Conservation (phyloP, 208 protist species). For the Trypanosoma theileri region DNA sequence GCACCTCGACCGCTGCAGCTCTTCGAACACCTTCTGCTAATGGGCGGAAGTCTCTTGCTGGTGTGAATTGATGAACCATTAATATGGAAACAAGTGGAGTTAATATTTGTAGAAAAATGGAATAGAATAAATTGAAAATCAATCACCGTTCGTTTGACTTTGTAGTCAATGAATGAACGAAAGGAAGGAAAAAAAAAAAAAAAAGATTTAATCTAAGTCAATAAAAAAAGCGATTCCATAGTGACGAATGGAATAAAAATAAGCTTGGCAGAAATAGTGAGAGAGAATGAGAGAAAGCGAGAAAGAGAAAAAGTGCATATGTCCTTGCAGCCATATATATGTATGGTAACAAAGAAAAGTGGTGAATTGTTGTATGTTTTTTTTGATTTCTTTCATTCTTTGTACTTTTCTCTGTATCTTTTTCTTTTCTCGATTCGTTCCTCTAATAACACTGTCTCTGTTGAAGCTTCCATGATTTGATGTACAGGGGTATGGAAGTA, state of each 20-base stretch:
- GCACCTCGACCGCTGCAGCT: not conserved
- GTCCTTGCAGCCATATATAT: no score
- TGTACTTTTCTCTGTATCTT: not conserved
- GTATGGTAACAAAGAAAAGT: no score
- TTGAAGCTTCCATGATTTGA: not conserved
- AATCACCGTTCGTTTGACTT: not conserved
- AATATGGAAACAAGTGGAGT: no score
- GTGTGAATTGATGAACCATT: not conserved
- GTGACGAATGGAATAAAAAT: no score
- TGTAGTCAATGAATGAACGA: not conserved
- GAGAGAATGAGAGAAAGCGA: no score
- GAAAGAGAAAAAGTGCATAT: no score
- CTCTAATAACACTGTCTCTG: not conserved
- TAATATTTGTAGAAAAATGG: no score
- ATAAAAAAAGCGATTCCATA: not conserved
- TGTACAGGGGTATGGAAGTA: no score
- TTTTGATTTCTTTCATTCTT: not conserved
- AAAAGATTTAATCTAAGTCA: not conserved
- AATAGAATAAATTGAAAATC: no score
- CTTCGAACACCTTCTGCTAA: not conserved
- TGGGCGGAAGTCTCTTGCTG: not conserved
- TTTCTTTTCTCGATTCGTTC: not conserved
- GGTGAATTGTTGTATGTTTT: no score
- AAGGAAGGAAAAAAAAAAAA: no score
- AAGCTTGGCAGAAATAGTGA: no score